phyloP scores from a whole-genome alignment of 352 stramenopile species.

The Peronosclerospora sorghi region DNA sequence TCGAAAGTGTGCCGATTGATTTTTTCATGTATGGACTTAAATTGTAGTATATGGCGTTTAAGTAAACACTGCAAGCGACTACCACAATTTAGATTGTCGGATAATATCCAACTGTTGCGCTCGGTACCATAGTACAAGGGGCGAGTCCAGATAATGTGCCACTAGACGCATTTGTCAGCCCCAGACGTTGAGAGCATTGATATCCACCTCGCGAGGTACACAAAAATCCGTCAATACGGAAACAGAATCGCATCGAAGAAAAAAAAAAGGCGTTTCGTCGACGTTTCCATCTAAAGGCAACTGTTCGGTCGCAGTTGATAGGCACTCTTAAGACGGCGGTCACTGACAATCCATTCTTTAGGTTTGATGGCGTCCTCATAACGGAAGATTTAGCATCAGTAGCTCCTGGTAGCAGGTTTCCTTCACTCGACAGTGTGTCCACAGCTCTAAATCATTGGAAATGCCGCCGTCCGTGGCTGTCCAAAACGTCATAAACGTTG shows the following conservation, averaged over 20 bases:
- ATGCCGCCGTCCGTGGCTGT: constrained; percentile 12
- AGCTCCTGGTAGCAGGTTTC: constrained; percentile 13
- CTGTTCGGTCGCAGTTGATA: constrained; percentile 6
- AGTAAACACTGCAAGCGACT: no score
- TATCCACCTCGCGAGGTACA: constrained; percentile 59
- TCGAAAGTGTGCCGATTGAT: constrained; percentile 1
- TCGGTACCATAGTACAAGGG: constrained; percentile 11
- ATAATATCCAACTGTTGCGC: not conserved
- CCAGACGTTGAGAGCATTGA: constrained; percentile 42
- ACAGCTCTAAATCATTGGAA: constrained; percentile 38
- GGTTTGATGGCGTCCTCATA: constrained; percentile 7
- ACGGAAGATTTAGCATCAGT: constrained; percentile 1
- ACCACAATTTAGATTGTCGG: no score
- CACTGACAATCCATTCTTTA: constrained; percentile 21
- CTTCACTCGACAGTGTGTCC: constrained; percentile 26
- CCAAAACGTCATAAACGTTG: constrained; percentile 23
- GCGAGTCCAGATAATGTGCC: constrained; percentile 13
- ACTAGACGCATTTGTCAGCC: constrained; percentile 17
- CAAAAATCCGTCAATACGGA: constrained; percentile 67
- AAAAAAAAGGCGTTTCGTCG: constrained; percentile 30
- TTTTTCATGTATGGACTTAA: no score
- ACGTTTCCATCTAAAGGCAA: constrained; percentile 19
- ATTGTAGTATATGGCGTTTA: no score
- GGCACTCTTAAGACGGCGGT: constrained; percentile 38
- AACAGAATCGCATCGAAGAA: constrained; percentile 51